Evolutionary conservation across 768 basidiomycete genomes (phyloP).

Genomic region (Plicaturopsis crispa): DNA sequence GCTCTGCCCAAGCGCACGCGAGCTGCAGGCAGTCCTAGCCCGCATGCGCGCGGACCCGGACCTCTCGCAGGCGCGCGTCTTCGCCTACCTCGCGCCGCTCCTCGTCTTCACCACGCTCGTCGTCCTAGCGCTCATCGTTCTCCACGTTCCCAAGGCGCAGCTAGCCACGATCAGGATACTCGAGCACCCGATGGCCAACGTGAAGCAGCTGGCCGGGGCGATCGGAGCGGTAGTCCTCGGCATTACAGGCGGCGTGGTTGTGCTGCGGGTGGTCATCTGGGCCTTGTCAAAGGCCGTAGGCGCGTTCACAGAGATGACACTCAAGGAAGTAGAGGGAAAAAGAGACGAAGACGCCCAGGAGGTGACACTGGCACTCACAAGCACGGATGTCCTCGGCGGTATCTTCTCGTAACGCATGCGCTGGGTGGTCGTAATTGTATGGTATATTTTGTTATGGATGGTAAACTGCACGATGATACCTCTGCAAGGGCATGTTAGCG

Average conservation of each 20-base stretch:
- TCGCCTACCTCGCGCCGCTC: constrained; percentile 3
- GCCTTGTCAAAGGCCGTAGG: too few species aligned
- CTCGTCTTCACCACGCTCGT: constrained; percentile 6
- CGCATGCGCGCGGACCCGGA: constrained; percentile 5
- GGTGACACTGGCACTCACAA: neutral
- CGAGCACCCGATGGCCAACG: neutral
- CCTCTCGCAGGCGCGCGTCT: constrained; percentile 1
- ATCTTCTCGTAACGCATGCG: neutral
- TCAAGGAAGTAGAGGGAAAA: too few species aligned
- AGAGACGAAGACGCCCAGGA: neutral
- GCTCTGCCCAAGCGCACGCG: constrained; percentile 1
- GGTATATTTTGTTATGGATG: neutral
- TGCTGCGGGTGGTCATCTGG: neutral
- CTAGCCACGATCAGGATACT: neutral
- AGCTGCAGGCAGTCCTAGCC: constrained; percentile 2
- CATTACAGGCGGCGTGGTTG: neutral
- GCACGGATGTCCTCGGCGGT: neutral
- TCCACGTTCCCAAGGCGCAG: neutral
- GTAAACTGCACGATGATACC: neutral
- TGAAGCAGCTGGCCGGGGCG: neutral
- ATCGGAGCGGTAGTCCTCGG: neutral
- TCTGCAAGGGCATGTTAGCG: neutral
- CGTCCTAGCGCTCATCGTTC: neutral
- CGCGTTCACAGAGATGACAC: too few species aligned
- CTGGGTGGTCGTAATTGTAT: neutral